Evolutionary conservation across 345 rosid species (phyloP).

Genomic region (Gossypium raimondii): DNA sequence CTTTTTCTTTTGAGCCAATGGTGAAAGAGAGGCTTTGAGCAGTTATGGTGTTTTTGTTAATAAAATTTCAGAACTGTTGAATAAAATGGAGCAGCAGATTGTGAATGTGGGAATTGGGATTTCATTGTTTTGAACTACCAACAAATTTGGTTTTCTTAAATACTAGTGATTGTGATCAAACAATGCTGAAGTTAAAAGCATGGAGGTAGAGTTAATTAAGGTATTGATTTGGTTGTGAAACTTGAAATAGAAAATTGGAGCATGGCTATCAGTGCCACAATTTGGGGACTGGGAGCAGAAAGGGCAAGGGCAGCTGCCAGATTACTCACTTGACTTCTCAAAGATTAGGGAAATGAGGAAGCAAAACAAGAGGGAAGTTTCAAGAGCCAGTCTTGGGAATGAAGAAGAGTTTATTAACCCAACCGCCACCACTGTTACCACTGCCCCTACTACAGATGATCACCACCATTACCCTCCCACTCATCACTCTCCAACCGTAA

Average conservation of each 20-base stretch:
- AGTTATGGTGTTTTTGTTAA: neutral
- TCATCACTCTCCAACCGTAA: slow-evolving; percentile 65
- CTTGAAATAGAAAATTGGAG: slow-evolving; percentile 46
- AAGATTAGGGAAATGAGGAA: slow-evolving; percentile 94
- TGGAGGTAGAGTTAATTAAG: neutral
- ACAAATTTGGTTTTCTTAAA: neutral
- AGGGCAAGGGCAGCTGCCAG: slow-evolving; percentile 83
- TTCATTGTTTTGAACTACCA: neutral
- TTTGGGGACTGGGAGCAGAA: slow-evolving; percentile 98
- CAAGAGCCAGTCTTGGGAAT: slow-evolving; percentile 89
- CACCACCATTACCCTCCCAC: slow-evolving; percentile 31
- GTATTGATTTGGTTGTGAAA: neutral
- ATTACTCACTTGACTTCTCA: slow-evolving; percentile 84
- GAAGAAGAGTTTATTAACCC: slow-evolving; percentile 78
- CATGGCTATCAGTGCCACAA: slow-evolving; percentile 94
- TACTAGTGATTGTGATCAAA: too few relatives aligned
- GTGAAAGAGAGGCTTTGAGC: neutral
- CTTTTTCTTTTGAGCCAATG: neutral
- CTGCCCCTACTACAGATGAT: slow-evolving; percentile 27
- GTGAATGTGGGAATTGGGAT: neutral
- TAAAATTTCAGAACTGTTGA: neutral
- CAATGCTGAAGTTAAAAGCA: too few relatives aligned
- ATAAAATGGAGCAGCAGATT: neutral
- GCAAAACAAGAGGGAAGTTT: slow-evolving; percentile 82
- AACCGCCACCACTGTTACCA: slow-evolving; percentile 34